phyloP scores from a whole-genome alignment of 2,329 filamentous ascomycete species.

The Aspergillus novofumigatus region DNA sequence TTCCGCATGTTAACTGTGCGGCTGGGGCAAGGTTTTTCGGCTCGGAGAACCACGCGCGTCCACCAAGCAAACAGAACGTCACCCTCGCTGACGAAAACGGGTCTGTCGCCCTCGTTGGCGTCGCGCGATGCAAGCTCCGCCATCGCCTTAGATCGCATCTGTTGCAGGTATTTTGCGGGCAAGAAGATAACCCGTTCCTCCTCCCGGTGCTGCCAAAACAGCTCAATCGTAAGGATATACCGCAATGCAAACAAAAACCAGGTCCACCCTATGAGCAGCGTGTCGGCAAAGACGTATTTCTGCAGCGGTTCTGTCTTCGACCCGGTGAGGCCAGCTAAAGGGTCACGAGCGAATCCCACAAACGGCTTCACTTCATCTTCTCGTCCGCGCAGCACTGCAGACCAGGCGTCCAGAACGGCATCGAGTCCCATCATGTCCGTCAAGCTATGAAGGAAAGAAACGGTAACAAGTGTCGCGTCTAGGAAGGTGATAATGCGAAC shows the following conservation, averaged over 20 bases:
- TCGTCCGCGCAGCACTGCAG: conserved; percentile 41
- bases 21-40: conserved; percentile 20
- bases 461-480: conserved; percentile 48
- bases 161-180: conserved; percentile 28
- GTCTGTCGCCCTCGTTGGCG: conserved; percentile 1
- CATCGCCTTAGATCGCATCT: conserved; percentile 21
- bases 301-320: background rate
- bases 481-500: conserved; percentile 48
- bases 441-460: conserved; percentile 47
- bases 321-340: conserved; percentile 25
- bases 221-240: conserved; percentile 28
- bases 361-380: conserved; percentile 41
- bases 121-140: conserved; percentile 6
- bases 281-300: background rate
- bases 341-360: conserved; percentile 34
- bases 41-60: conserved; percentile 24
- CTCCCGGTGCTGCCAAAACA: conserved; percentile 26
- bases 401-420: conserved; percentile 46
- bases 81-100: conserved; percentile 44
- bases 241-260: conserved; percentile 27
- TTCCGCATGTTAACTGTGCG: conserved; percentile 37
- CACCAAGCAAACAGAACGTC: conserved; percentile 46
- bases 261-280: background rate
- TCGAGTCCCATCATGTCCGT: conserved; percentile 45
- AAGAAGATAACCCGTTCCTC: conserved; percentile 41